Evolutionary conservation across 192 early-diverging fungal genomes (phyloP), one percentile per base, ranked within the genome.

Genomic region (Entomortierella lignicola): DNA sequence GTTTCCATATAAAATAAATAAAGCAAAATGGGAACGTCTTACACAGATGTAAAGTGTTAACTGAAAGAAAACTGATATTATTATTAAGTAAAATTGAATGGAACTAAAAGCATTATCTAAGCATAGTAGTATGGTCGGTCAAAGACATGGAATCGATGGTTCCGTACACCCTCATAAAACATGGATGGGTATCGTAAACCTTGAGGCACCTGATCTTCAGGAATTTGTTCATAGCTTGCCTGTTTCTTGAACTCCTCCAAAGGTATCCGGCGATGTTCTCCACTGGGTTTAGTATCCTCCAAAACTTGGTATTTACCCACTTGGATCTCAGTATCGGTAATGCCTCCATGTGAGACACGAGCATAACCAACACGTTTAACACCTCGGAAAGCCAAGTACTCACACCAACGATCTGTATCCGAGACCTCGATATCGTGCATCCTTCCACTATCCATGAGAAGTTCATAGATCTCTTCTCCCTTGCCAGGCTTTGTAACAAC

Each of bases 291-390:
- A 67, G 32, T 79, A 67, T 79, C 59, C 58, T 87, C 86, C 7
- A 93, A 82, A 8, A 91, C 64, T 55, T 84, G 81, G 81, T 92
- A 94, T 77, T 93, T 93, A 56, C 89, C 93, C 25, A 85, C 84
- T 72, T 94, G 93, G 58, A 94, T 92, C 86, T 94, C 93, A 10
- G 93, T 94, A 60, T 94, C 93, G 4, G 93, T 93, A 67, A 94
- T 92, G 18, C 87, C 88, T 42, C 93, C 93, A 56, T 92, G 93
- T 29, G 90, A 90, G 26, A 94, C 69, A 48, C 93, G 90, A 8
- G 93, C 93, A 66, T 93, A 94, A 15, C 86, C 92, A 15, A 85
- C 80, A 62, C 92, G 85, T 80, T 90, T 87, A 53, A 94, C 67
- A 11, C 92, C 92, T 69, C 93, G 89, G 83, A 88, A 94, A 42